Base-by-base conservation (phyloP, 2,329 filamentous ascomycete species). In the Rhytidhysteron rufulum region DNA sequence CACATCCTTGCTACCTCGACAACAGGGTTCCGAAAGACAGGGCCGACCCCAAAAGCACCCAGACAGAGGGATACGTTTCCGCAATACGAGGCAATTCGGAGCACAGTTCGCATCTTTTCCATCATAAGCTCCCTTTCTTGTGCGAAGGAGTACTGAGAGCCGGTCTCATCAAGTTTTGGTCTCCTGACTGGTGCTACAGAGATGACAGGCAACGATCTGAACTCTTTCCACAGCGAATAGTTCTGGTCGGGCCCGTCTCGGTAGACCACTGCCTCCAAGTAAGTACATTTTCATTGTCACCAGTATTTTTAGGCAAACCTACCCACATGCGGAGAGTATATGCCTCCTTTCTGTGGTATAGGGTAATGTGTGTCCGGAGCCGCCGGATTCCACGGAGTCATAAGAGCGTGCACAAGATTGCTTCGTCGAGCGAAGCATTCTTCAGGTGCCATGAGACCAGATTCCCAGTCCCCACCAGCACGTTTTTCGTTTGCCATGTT, bases 381-480 rank as follows among this genome's bases (percentile, higher is more conserved):
- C 10, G 51, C 53, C 30, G 54, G 38, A 67, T 74, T 68, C 45
- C 73, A 81, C 2, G 83, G 81, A 33, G 77, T 83, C 17, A 73
- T 76, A 35, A 89, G 72, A 3, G 82, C 80, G 15, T 83, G 80
- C 5, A 83, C 83, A 24, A 90, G 75, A 48, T 84, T 88, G 67
- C 83, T 87, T 51, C 86, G 74, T 44, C 85, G 76, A 55, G 85
- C 86, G 27, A 90, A 75, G 49, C 83, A 83, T 63, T 89, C 86
- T 67, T 86, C 82, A 38, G 80, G 81, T 22, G 79, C 79, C 50
- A 78, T 72, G 10, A 77, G 68, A 8, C 76, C 77, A 25, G 71
- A 84, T 53, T 88, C 85, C 86, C 86, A 90, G 58, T 89, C 85
- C n/a, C 86, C 86, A 8, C 86, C 86, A 1, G 85, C 76, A 27